phyloP scores from a whole-genome alignment of 208 protist species.

The Crithidia sp. region DNA sequence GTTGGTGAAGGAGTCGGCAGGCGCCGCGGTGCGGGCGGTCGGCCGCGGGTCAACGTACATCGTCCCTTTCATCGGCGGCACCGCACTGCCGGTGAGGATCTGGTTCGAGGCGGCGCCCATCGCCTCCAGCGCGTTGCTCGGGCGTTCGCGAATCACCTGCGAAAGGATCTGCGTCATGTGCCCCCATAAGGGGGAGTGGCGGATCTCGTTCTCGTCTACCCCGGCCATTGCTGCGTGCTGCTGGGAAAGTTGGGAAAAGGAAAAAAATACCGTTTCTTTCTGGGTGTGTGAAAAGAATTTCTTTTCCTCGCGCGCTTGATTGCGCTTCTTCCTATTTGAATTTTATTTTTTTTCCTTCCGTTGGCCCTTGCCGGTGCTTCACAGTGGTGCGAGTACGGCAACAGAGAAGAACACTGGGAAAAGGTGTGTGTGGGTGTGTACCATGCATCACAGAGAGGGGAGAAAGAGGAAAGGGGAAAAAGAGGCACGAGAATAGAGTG shows the following conservation, averaged over 20 bases:
- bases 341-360: not conserved
- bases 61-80: constrained; percentile 56
- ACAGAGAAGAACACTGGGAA: not conserved
- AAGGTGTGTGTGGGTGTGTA: not conserved
- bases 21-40: constrained; percentile 60
- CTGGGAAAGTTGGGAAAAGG: not conserved
- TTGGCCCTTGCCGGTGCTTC: not conserved
- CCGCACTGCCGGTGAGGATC: constrained; percentile 68
- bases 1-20: constrained; percentile 65
- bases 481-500: not conserved
- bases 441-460: too few relatives aligned
- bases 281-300: not conserved
- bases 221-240: constrained; percentile 46
- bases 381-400: not conserved
- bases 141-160: constrained; percentile 76
- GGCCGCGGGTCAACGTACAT: constrained; percentile 73
- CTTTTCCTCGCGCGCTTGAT: not conserved
- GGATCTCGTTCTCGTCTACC: constrained; percentile 62
- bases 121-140: constrained; percentile 67
- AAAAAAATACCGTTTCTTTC: not conserved
- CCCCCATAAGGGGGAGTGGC: constrained; percentile 79
- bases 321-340: not conserved
- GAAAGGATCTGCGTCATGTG: constrained; percentile 87
- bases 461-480: too few relatives aligned
- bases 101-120: constrained; percentile 71